Percentiles rank a stretch among this genome's conserved stretches.
These are phyloP conservation scores for Aristolochia fimbriata DNA, from an alignment of 164 flowering plant genomes.

Conservation along the genomic window DNA sequence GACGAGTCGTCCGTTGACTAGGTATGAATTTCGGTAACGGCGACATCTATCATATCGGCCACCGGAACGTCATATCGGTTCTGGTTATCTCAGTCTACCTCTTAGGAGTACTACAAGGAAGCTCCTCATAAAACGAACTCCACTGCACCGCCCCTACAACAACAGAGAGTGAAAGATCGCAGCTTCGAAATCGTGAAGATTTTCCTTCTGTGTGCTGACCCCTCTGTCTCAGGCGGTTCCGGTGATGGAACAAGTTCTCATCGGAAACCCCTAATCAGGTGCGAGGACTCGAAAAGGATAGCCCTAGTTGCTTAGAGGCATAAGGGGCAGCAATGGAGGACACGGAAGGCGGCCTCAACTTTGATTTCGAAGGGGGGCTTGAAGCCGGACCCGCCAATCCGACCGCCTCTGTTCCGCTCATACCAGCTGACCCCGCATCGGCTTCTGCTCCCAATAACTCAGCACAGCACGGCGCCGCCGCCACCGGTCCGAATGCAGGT, in stretches of 20 bases:
- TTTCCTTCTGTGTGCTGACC: background rate
- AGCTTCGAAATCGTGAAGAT: background rate
- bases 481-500: slow-evolving; percentile 1
- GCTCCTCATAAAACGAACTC: too few species aligned
- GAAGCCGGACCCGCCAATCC: slow-evolving; percentile 51
- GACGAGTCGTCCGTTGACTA: too few species aligned
- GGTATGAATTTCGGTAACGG: too few species aligned
- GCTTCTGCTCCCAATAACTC: slow-evolving; percentile 8
- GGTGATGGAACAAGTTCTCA: background rate
- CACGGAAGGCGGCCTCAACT: slow-evolving; percentile 76
- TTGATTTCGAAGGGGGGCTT: slow-evolving; percentile 96
- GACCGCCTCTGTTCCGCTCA: slow-evolving; percentile 33
- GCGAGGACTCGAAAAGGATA: background rate
- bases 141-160: too few species aligned
- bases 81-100: too few species aligned
- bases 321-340: slow-evolving; percentile 51
- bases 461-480: slow-evolving; percentile 8
- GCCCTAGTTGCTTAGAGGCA: background rate
- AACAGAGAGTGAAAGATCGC: too few species aligned
- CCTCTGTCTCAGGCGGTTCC: background rate
- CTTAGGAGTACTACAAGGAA: too few species aligned
- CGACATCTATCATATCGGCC: too few species aligned
- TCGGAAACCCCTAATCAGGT: background rate
- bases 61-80: too few species aligned
- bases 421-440: slow-evolving; percentile 28